phyloP scores from a whole-genome alignment of 2,329 filamentous ascomycete species.

The Aspergillus sp. region DNA sequence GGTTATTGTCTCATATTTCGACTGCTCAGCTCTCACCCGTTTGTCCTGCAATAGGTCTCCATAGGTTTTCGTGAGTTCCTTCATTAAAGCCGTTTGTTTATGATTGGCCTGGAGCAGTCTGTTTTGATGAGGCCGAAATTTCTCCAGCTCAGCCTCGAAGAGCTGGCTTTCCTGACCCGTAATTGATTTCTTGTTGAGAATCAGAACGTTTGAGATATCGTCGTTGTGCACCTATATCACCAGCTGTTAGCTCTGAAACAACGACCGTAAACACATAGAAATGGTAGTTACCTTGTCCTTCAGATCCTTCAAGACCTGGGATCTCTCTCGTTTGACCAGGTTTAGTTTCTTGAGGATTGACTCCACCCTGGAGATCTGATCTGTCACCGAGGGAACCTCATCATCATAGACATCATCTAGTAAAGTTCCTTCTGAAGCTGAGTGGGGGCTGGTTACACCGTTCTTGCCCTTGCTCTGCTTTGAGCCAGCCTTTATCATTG shows the following conservation, averaged over 20 bases:
- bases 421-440: conserved; percentile 69
- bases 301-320: conserved; percentile 90
- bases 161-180: conserved; percentile 87
- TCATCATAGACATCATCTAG: conserved; percentile 93
- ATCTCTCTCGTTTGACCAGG: conserved; percentile 85
- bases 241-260: not conserved
- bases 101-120: conserved; percentile 89
- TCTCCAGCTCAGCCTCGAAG: conserved; percentile 95
- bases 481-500: conserved; percentile 74
- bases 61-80: conserved; percentile 86
- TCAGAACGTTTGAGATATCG: conserved; percentile 95
- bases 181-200: conserved; percentile 96
- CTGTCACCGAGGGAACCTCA: conserved; percentile 73
- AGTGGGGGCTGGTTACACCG: conserved; percentile 59
- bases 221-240: conserved; percentile 77
- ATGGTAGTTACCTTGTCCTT: conserved; percentile 79
- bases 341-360: conserved; percentile 88
- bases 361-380: conserved; percentile 87
- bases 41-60: conserved; percentile 89
- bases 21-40: conserved; percentile 88
- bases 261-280: not conserved
- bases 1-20: conserved; percentile 87
- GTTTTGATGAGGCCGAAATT: conserved; percentile 90
- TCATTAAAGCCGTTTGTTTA: conserved; percentile 91
- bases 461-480: conserved; percentile 58